These are phyloP conservation scores for Rhodotorula toruloides DNA, from an alignment of 768 basidiomycete species.

Conservation along the genomic window DNA sequence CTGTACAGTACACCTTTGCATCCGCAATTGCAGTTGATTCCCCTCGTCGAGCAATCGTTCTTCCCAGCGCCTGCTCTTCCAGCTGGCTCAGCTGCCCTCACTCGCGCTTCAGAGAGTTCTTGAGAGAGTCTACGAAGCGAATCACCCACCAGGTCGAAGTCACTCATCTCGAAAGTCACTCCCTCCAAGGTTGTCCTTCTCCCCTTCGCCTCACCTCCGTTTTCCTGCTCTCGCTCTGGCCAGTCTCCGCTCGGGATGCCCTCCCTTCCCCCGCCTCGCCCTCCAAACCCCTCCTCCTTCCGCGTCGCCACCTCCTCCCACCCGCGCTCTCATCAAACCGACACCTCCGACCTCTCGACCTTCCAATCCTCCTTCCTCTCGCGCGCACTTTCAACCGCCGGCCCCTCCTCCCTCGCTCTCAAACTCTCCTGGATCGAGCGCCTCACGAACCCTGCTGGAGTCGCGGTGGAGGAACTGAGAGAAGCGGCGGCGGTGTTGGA, in stretches of 20 bases:
- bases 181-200: neutral
- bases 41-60: too few species aligned
- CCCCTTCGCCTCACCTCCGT: neutral
- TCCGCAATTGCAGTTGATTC: too few species aligned
- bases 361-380: neutral
- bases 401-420: neutral
- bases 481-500: neutral
- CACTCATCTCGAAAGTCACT: neutral
- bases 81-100: too few species aligned
- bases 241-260: neutral
- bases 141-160: neutral
- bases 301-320: conserved; percentile 9
- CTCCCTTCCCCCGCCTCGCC: neutral
- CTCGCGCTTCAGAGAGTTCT: too few species aligned
- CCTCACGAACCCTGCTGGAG: neutral
- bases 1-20: too few species aligned
- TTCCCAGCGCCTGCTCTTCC: too few species aligned
- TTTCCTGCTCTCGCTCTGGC: too few species aligned
- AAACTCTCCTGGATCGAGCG: conserved; percentile 17
- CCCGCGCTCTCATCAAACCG: neutral
- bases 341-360: neutral
- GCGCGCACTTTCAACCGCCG: neutral
- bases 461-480: neutral
- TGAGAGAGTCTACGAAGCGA: too few species aligned
- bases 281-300: conserved; percentile 4